These are phyloP conservation scores for Saturnispora gosingensis DNA, from an alignment of 805 yeast species.

Conservation along the genomic window DNA sequence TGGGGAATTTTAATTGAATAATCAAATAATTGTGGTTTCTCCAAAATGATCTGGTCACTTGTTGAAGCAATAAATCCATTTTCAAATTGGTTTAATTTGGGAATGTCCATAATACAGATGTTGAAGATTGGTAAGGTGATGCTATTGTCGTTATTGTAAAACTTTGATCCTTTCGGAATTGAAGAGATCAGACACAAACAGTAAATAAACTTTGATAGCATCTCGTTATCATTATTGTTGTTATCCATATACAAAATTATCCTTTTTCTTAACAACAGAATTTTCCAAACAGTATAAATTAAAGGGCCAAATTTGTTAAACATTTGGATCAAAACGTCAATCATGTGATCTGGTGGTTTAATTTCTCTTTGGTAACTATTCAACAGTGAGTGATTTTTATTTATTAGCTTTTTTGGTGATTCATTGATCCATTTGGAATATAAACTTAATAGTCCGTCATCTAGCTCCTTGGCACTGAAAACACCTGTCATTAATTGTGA, in stretches of 20 bases:
- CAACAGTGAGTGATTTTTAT: not conserved
- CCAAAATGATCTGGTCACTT: constrained; percentile 55
- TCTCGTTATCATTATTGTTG: constrained; percentile 2
- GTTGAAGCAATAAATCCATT: constrained; percentile 50
- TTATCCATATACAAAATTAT: constrained; percentile 32
- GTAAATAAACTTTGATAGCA: constrained; percentile 43
- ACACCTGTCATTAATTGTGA: not conserved
- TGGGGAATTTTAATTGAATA: constrained; percentile 26
- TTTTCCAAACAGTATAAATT: constrained; percentile 55
- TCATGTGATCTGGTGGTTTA: constrained; percentile 33
- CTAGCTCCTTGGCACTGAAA: not conserved
- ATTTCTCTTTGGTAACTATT: constrained; percentile 8
- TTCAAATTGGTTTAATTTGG: constrained; percentile 22
- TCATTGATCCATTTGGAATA: not conserved
- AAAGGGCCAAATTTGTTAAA: constrained; percentile 53
- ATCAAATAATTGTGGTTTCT: constrained; percentile 45
- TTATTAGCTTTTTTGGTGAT: not conserved
- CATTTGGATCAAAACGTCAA: constrained; percentile 36
- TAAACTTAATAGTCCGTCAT: not conserved
- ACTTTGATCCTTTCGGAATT: constrained; percentile 46
- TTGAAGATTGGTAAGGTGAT: constrained; percentile 47
- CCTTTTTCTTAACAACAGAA: constrained; percentile 47
- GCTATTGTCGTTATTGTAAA: constrained; percentile 19
- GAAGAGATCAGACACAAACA: constrained; percentile 51
- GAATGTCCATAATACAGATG: constrained; percentile 51